A percentile compares a stretch with the other conserved stretches of the same genome.
Evolutionary conservation across 73 alveolate species (phyloP).

Genomic region (Paramecium pentaurelia): DNA sequence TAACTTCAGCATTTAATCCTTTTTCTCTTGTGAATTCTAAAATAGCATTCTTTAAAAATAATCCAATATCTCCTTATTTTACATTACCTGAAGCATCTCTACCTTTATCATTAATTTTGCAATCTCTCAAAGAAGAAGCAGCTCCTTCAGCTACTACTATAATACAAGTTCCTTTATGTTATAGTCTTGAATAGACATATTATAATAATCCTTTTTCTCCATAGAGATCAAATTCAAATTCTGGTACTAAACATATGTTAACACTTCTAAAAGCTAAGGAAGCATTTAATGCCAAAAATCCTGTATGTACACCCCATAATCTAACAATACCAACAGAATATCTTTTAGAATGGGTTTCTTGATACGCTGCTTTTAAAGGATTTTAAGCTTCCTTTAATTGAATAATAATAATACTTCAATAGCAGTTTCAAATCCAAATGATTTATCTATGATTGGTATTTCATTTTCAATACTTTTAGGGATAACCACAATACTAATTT

Average conservation of each 20-base stretch:
- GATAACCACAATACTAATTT: constrained; percentile 81
- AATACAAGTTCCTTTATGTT: constrained; percentile 72
- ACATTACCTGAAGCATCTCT: constrained; percentile 72
- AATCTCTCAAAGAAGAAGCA: constrained; percentile 50
- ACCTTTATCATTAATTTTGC: constrained; percentile 62
- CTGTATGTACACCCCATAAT: constrained; percentile 80
- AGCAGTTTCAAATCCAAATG: constrained; percentile 56
- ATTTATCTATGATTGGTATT: constrained; percentile 88
- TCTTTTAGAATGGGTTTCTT: constrained; percentile 81
- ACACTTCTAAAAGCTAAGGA: constrained; percentile 88
- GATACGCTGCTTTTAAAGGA: constrained; percentile 78
- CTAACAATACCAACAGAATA: constrained; percentile 85
- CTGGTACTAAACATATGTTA: constrained; percentile 86
- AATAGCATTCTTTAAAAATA: constrained; percentile 72
- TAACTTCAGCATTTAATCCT: constrained; percentile 77
- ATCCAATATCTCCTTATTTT: constrained; percentile 85
- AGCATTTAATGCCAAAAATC: constrained; percentile 83
- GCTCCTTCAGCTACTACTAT: constrained; percentile 90
- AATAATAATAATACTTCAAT: not conserved
- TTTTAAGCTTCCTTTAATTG: constrained; percentile 71
- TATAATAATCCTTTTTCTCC: constrained; percentile 82
- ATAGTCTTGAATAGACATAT: constrained; percentile 70
- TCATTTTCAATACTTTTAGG: constrained; percentile 98
- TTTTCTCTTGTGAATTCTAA: constrained; percentile 69
- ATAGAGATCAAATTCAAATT: constrained; percentile 76